Base-by-base conservation (phyloP, 176 grass and related monocot species). In the Tillandsia fasciculata region DNA sequence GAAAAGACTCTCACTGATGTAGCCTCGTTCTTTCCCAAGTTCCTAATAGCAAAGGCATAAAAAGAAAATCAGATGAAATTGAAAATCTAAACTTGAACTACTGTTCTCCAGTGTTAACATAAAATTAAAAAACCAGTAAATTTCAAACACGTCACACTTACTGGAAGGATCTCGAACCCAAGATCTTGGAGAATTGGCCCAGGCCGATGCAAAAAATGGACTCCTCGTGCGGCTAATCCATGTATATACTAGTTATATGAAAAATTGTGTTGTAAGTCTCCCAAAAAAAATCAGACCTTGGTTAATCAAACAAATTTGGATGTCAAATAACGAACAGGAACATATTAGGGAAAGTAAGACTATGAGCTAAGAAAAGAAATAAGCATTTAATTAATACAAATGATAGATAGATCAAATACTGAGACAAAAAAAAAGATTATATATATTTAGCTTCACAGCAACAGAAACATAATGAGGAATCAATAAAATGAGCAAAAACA, bases 191-290 rank as follows among this genome's bases (percentile, higher is more conserved):
- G 90, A 76, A 87, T 77, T 64, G 95, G 95, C 52, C 95, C 84
- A 68, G 95, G 95, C 50, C 80, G 90, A 84, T 99, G 95, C 78
- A 99, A 81, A 79, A 90, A 99, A 70, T 99, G 95, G 22, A 99
- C 90, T 80, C 95, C 95, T 84, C 90, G 87, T 81, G 95, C 84
- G 72, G 95, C 90, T 63, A 99, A 70, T 28, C 95, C 95, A 74
- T 99, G 95, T 77, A 94, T 72, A 69, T 99, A 99, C 95, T 99
- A 73, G 61, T 83, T 78, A 85, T 68, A 77, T 50, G 79, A 4
- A 87, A 88, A 76, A 94, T 48, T 29, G 50, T 15, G 14, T 10
- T n/a, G 52, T 56, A n/a, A 61, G 11, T 6, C 33, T 61, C 29
- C 15, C 8, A 67, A 67, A 49, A 10, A 14, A 67, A 67, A 48